These are phyloP conservation scores for Russula sp. DNA, from an alignment of 768 basidiomycete genomes.

Conservation along the genomic window DNA sequence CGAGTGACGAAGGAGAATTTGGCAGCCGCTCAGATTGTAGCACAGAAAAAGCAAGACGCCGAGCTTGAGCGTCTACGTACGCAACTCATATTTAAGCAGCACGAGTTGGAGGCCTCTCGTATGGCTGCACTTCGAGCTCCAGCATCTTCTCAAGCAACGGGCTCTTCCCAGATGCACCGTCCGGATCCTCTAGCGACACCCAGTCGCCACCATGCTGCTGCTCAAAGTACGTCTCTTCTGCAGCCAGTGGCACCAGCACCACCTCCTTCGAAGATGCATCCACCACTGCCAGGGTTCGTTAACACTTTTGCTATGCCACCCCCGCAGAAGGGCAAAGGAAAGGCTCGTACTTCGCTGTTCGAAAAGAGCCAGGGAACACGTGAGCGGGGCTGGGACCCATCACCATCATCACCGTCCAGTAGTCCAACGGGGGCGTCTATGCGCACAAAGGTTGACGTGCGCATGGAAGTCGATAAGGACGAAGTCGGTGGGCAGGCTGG, in stretches of 20 bases:
- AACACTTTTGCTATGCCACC: slow-evolving; percentile 14
- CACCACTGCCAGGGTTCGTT: slow-evolving; percentile 19
- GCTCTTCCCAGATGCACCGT: slow-evolving; percentile 4
- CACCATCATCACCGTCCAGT: background rate
- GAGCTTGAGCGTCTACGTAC: slow-evolving; percentile 23
- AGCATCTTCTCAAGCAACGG: background rate
- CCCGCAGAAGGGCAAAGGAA: slow-evolving; percentile 10
- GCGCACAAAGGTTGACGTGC: background rate
- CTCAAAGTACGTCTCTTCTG: background rate
- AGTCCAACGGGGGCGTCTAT: background rate
- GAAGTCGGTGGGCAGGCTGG: background rate
- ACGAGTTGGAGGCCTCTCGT: slow-evolving; percentile 20
- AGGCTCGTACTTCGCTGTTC: background rate
- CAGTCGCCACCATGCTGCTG: background rate
- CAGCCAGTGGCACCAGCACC: background rate
- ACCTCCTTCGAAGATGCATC: slow-evolving; percentile 1
- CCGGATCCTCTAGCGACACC: slow-evolving; percentile 3
- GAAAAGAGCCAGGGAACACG: slow-evolving; percentile 12
- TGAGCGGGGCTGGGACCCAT: background rate
- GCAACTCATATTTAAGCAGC: slow-evolving; percentile 23
- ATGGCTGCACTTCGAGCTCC: background rate
- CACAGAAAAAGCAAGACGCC: slow-evolving; percentile 12
- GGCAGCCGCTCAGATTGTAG: slow-evolving; percentile 15
- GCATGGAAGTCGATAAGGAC: slow-evolving; percentile 11
- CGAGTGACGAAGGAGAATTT: slow-evolving; percentile 18